phyloP scores from a whole-genome alignment of 1,139 yeast genomes.

The Debaryomyces sp. region DNA sequence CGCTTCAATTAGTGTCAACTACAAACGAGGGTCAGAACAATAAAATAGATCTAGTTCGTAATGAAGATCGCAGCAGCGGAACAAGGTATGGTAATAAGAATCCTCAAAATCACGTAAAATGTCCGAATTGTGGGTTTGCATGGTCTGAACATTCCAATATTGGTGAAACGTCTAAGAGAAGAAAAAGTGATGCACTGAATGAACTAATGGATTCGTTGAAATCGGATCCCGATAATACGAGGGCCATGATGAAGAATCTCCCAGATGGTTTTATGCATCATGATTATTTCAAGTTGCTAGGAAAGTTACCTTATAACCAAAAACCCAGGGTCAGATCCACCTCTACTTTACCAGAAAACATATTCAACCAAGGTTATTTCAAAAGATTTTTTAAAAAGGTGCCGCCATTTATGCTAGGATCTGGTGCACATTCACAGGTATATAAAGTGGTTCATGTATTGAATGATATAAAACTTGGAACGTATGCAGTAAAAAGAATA shows the following conservation, averaged over 20 bases:
- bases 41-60: not conserved
- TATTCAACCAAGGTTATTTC: conserved; percentile 76
- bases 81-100: conserved; percentile 9
- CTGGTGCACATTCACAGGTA: conserved; percentile 85
- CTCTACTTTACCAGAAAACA: conserved; percentile 33
- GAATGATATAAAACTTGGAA: conserved; percentile 70
- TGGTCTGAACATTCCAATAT: conserved; percentile 18
- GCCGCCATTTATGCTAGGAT: conserved; percentile 54
- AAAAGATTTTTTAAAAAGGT: conserved; percentile 61
- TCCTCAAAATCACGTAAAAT: conserved; percentile 18
- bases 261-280: conserved; percentile 35
- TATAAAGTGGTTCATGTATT: conserved; percentile 80
- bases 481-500: conserved; percentile 81
- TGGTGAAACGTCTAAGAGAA: not conserved
- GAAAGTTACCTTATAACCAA: conserved; percentile 25
- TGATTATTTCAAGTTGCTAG: conserved; percentile 44
- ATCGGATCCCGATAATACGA: not conserved
- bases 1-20: conserved; percentile 37
- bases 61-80: conserved; percentile 2
- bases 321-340: conserved; percentile 3
- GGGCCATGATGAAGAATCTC: conserved; percentile 7
- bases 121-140: conserved; percentile 49
- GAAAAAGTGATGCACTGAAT: not conserved
- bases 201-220: conserved; percentile 2
- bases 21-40: conserved; percentile 5